phyloP scores from a whole-genome alignment of 1,139 yeast genomes.

The Spathaspora sp. region DNA sequence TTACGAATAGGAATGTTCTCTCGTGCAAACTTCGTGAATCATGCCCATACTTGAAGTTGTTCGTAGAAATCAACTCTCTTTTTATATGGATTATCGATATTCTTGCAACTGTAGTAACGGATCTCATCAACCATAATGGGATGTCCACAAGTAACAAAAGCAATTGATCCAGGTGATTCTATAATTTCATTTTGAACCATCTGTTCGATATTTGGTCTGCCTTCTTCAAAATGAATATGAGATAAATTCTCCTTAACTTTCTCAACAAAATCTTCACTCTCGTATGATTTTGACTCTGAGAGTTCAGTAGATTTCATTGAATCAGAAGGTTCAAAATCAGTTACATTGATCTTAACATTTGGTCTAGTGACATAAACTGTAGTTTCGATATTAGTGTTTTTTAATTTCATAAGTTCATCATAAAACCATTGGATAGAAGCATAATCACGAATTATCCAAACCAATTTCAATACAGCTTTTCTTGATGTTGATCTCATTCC shows the following conservation, averaged over 20 bases:
- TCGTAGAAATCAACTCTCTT: constrained; percentile 36
- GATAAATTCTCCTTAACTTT: constrained; percentile 20
- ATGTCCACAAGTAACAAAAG: constrained; percentile 53
- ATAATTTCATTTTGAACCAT: constrained; percentile 26
- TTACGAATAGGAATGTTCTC: too few species aligned
- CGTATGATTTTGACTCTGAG: constrained; percentile 2
- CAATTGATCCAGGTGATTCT: constrained; percentile 32
- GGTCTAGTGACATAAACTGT: constrained; percentile 34
- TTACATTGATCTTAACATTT: constrained; percentile 4
- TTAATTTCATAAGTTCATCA: constrained; percentile 27
- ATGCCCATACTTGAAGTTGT: constrained; percentile 40
- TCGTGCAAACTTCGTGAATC: too few species aligned
- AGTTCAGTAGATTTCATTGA: neutral
- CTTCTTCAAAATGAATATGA: constrained; percentile 28
- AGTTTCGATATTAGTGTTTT: constrained; percentile 22
- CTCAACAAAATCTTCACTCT: neutral
- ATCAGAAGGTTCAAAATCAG: neutral
- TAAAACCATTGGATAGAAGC: constrained; percentile 32
- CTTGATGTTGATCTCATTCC: constrained; percentile 19
- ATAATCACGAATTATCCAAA: constrained; percentile 37
- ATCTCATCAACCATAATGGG: constrained; percentile 51
- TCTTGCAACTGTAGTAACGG: constrained; percentile 33
- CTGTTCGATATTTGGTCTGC: constrained; percentile 31
- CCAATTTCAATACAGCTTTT: constrained; percentile 25
- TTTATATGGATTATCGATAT: constrained; percentile 22